Evolutionary conservation across 2,329 filamentous ascomycete genomes (phyloP).

Genomic region (Acrodontium crateriforme): DNA sequence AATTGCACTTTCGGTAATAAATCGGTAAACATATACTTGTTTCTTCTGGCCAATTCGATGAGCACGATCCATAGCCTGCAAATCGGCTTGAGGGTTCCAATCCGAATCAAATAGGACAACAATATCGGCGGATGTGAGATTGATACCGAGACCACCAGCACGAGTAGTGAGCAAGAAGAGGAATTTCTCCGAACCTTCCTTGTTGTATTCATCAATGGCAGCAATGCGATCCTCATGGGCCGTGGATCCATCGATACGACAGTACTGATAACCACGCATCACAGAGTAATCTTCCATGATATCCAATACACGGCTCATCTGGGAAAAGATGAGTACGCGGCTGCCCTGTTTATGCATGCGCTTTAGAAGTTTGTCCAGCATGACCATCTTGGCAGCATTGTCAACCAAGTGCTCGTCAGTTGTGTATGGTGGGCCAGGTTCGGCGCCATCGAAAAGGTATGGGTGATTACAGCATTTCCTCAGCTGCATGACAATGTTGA

Average conservation of each 20-base stretch:
- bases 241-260: slow-evolving; percentile 90
- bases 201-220: slow-evolving; percentile 98
- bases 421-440: slow-evolving; percentile 93
- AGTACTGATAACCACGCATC: slow-evolving; percentile 89
- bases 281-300: slow-evolving; percentile 98
- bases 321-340: slow-evolving; percentile 95
- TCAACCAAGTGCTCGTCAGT: slow-evolving; percentile 90
- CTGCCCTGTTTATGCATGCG: slow-evolving; percentile 78
- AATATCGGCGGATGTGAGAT: slow-evolving; percentile 87
- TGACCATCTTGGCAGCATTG: slow-evolving; percentile 95
- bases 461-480: slow-evolving; percentile 98
- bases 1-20: slow-evolving; percentile 95
- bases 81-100: slow-evolving; percentile 96
- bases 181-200: slow-evolving; percentile 87
- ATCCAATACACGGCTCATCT: slow-evolving; percentile 94
- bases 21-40: slow-evolving; percentile 90
- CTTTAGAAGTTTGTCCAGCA: slow-evolving; percentile 80
- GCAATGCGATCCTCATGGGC: slow-evolving; percentile 96
- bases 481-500: slow-evolving; percentile 99
- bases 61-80: slow-evolving; percentile 97
- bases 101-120: slow-evolving; percentile 95
- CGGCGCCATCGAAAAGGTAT: slow-evolving; percentile 93
- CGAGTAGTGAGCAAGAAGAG: slow-evolving; percentile 90
- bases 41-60: slow-evolving; percentile 98
- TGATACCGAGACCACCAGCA: slow-evolving; percentile 92